phyloP scores from a whole-genome alignment of 2,329 filamentous ascomycete species.

The Graphilbum ipis-grandicollis region DNA sequence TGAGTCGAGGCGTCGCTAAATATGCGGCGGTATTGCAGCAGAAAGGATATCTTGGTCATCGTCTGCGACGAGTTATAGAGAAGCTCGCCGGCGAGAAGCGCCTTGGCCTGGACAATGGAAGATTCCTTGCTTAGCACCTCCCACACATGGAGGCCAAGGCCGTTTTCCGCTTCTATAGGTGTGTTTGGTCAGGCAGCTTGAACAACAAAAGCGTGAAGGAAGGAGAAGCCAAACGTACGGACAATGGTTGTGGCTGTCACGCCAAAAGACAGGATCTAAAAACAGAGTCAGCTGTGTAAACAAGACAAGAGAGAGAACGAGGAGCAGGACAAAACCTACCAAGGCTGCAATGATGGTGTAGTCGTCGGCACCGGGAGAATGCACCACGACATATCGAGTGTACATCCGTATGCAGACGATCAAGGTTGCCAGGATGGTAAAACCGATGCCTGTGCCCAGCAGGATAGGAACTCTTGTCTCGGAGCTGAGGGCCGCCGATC shows the following conservation, averaged over 20 bases:
- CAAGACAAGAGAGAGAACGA: too few species aligned
- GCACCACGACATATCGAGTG: conserved; percentile 12
- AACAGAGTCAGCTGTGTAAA: not conserved
- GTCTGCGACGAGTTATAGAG: conserved; percentile 17
- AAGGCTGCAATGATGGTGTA: conserved; percentile 12
- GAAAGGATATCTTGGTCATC: conserved; percentile 19
- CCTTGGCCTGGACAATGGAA: conserved; percentile 4
- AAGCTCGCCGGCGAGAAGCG: conserved; percentile 16
- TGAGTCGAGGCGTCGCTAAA: conserved; percentile 14
- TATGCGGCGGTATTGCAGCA: conserved; percentile 22
- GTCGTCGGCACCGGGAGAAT: conserved; percentile 13
- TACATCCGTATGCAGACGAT: conserved; percentile 14
- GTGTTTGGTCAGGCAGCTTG: not conserved
- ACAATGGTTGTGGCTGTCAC: conserved; percentile 11
- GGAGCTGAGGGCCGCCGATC: conserved; percentile 11
- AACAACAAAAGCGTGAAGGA: too few species aligned
- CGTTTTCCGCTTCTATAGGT: conserved; percentile 11
- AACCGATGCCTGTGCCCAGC: conserved; percentile 11
- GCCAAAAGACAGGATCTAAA: conserved; percentile 8
- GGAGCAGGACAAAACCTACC: conserved; percentile 3
- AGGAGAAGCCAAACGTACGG: conserved; percentile 6
- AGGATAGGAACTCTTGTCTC: conserved; percentile 12
- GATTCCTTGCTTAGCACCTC: conserved; percentile 5
- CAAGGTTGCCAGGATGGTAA: conserved; percentile 10
- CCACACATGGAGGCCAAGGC: conserved; percentile 13